Percentiles rank a stretch among this genome's conserved stretches.
These are phyloP conservation scores for Dictyostelium purpureum DNA, from an alignment of 78 protist genomes.

Conservation along the genomic window DNA sequence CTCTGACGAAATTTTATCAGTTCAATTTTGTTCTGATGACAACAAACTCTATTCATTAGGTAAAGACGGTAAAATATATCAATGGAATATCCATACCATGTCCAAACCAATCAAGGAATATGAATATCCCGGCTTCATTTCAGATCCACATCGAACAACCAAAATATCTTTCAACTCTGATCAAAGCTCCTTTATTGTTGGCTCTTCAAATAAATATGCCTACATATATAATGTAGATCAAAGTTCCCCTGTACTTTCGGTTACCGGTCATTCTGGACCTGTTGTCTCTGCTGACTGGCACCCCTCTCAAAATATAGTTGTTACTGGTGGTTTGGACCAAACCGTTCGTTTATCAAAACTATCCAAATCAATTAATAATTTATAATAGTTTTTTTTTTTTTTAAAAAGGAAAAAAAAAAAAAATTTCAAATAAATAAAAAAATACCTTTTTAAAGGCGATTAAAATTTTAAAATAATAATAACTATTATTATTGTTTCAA, in stretches of 20 bases:
- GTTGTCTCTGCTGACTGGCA: conserved; percentile 63
- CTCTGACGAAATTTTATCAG: conserved; percentile 22
- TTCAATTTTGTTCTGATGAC: conserved; percentile 45
- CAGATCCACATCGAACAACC: conserved; percentile 54
- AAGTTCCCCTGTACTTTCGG: conserved; percentile 10
- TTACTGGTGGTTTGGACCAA: conserved; percentile 68
- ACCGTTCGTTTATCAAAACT: conserved; percentile 45
- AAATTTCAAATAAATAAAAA: neutral
- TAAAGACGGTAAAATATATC: conserved; percentile 39
- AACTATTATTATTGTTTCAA: too few relatives aligned
- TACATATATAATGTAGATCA: conserved; percentile 49
- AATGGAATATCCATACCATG: conserved; percentile 65
- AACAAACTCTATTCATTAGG: conserved; percentile 50
- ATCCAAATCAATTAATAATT: neutral
- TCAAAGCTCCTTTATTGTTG: conserved; percentile 41
- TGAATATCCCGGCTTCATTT: conserved; percentile 69
- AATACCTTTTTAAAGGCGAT: neutral
- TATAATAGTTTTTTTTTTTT: too few relatives aligned
- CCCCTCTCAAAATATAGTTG: conserved; percentile 14
- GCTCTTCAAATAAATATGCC: conserved; percentile 53
- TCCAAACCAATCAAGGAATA: conserved; percentile 60
- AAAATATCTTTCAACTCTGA: conserved; percentile 54
- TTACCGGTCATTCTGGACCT: conserved; percentile 59
- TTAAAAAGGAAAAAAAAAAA: neutral
- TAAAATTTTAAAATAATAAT: too few relatives aligned